Evolutionary conservation across 116 monocot genomes (phyloP).

Genomic region (Papilionanthe hybrid): DNA sequence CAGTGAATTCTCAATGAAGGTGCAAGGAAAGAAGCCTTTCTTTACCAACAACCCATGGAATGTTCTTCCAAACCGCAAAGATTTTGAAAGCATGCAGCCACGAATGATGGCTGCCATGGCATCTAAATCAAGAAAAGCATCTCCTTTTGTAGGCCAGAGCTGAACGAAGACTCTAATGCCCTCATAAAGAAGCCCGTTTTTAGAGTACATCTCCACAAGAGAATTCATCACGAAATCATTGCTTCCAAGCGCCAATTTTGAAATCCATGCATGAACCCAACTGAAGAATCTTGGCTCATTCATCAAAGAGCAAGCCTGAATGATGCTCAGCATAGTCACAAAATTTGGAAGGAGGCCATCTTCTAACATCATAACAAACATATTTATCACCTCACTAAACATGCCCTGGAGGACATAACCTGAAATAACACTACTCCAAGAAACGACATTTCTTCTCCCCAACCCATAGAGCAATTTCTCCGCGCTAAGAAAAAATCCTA

Average conservation of each 20-base stretch:
- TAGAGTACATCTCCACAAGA: constrained; percentile 40
- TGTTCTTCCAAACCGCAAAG: constrained; percentile 17
- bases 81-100: constrained; percentile 25
- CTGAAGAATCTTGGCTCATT: constrained; percentile 11
- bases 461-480: constrained; percentile 22
- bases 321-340: constrained; percentile 34
- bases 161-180: constrained; percentile 22
- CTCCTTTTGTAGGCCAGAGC: constrained; percentile 2
- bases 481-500: constrained; percentile 10
- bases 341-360: constrained; percentile 34
- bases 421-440: constrained; percentile 34
- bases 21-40: constrained; percentile 18
- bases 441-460: constrained; percentile 31
- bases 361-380: constrained; percentile 36
- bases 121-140: constrained; percentile 6
- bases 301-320: constrained; percentile 41
- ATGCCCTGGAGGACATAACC: constrained; percentile 27
- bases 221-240: constrained; percentile 23
- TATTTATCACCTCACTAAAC: constrained; percentile 20
- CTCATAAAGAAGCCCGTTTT: constrained; percentile 32
- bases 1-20: constrained; percentile 43
- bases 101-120: constrained; percentile 32
- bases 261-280: constrained; percentile 28
- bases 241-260: constrained; percentile 17
- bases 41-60: constrained; percentile 44